These are phyloP conservation scores for Metarhizium anisopliae DNA, from an alignment of 2,329 filamentous ascomycete genomes.

Conservation along the genomic window DNA sequence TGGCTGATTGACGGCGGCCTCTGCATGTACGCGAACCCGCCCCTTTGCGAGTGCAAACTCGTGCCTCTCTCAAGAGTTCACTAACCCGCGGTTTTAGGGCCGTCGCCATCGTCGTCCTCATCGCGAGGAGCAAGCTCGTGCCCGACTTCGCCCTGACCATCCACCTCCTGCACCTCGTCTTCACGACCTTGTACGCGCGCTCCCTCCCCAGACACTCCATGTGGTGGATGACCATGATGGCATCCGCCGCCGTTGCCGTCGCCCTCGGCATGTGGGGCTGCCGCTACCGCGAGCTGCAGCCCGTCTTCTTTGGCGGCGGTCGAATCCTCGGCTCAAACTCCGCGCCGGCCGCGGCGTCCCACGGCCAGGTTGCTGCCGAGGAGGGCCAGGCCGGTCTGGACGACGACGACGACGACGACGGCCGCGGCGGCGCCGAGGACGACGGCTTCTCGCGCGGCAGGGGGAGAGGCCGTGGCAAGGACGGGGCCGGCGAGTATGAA, in stretches of 20 bases:
- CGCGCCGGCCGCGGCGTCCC: constrained; percentile 10
- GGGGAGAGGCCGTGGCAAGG: constrained; percentile 42
- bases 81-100: constrained; percentile 42
- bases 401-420: neutral
- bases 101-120: constrained; percentile 71
- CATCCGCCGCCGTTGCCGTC: constrained; percentile 35
- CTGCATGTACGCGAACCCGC: constrained; percentile 31
- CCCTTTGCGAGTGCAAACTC: no score
- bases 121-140: constrained; percentile 86
- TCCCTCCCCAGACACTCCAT: constrained; percentile 67
- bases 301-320: constrained; percentile 74
- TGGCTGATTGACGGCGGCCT: constrained; percentile 48
- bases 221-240: constrained; percentile 67
- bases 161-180: constrained; percentile 70
- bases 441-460: constrained; percentile 38
- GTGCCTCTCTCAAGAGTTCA: no score
- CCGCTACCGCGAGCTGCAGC: constrained; percentile 78
- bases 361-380: constrained; percentile 12
- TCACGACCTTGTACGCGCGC: constrained; percentile 70
- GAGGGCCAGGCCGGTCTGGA: constrained; percentile 13
- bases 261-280: constrained; percentile 82
- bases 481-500: constrained; percentile 54
- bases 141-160: constrained; percentile 90
- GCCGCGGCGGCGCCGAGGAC: neutral
- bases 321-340: constrained; percentile 24